A percentile compares a stretch with the other conserved stretches of the same genome.
Conservation (phyloP, 73 alveolate species). For the Uronychia binucleata region DNA sequence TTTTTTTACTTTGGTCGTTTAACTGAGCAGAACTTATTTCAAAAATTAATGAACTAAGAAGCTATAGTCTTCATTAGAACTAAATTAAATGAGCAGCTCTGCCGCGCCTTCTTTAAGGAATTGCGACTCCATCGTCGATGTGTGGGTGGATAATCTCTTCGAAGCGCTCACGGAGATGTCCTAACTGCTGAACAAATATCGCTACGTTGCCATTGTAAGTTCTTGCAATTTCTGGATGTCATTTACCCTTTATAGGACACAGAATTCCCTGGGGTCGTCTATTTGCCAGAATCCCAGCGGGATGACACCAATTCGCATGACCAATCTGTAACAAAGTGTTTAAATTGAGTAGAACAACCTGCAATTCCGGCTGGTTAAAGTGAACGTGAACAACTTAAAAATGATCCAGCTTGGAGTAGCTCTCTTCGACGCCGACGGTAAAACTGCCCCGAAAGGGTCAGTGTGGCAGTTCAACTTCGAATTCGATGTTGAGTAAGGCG, state of each 20-base stretch:
- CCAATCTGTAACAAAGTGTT: too few relatives aligned
- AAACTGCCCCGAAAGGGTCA: constrained; percentile 51
- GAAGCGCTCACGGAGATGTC: constrained; percentile 28
- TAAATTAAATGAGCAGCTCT: not conserved
- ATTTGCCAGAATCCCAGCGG: constrained; percentile 1
- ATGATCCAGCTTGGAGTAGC: constrained; percentile 87
- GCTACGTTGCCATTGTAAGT: constrained; percentile 46
- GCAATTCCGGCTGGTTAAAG: constrained; percentile 64
- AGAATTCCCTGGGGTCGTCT: constrained; percentile 58
- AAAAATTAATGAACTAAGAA: too few relatives aligned
- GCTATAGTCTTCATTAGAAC: not conserved
- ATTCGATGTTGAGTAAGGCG: constrained; percentile 34
- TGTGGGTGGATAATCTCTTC: constrained; percentile 46
- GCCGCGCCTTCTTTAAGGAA: not conserved
- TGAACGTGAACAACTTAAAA: constrained; percentile 80
- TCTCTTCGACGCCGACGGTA: constrained; percentile 71
- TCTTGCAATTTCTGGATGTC: not conserved
- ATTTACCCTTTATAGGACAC: constrained; percentile 27
- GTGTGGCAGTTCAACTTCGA: constrained; percentile 83
- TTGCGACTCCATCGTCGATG: constrained; percentile 18
- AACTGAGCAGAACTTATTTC: too few relatives aligned
- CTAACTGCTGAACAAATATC: constrained; percentile 22
- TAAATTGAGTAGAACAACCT: not conserved
- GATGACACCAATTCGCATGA: too few relatives aligned
- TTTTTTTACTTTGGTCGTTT: too few relatives aligned